These are phyloP conservation scores for Apostasia shenzhenica DNA, from an alignment of 106 monocot species.

Conservation along the genomic window DNA sequence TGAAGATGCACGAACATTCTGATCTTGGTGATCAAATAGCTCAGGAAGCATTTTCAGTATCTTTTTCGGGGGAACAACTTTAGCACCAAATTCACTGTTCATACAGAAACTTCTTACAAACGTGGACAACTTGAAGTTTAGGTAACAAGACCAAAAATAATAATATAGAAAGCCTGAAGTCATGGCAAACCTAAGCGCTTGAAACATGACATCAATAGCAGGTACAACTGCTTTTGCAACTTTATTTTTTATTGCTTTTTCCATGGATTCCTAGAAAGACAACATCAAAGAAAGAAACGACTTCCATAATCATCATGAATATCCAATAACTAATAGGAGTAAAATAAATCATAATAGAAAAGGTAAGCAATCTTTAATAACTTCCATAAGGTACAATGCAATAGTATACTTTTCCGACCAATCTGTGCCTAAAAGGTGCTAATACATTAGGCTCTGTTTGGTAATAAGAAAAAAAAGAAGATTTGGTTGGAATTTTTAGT, in stretches of 20 bases:
- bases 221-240: constrained; percentile 99
- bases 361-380: background rate
- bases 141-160: background rate
- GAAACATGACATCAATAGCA: constrained; percentile 99
- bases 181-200: constrained; percentile 75
- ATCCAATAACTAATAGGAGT: background rate
- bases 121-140: background rate
- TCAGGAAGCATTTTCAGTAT: constrained; percentile 98
- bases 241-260: constrained; percentile 98
- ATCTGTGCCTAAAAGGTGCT: too few relatives aligned
- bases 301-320: background rate
- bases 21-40: constrained; percentile 99
- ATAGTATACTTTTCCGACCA: too few relatives aligned
- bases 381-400: background rate
- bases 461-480: too few relatives aligned
- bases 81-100: constrained; percentile 88
- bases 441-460: too few relatives aligned
- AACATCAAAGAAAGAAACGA: background rate
- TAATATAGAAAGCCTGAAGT: background rate
- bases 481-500: too few relatives aligned
- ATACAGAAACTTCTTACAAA: background rate
- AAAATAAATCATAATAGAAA: background rate
- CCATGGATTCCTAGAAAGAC: constrained; percentile 78
- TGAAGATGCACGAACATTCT: constrained; percentile 91
- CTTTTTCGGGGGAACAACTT: constrained; percentile 90